These are phyloP conservation scores for Xylaria grammica DNA, from an alignment of 495 filamentous ascomycete species.

Conservation along the genomic window DNA sequence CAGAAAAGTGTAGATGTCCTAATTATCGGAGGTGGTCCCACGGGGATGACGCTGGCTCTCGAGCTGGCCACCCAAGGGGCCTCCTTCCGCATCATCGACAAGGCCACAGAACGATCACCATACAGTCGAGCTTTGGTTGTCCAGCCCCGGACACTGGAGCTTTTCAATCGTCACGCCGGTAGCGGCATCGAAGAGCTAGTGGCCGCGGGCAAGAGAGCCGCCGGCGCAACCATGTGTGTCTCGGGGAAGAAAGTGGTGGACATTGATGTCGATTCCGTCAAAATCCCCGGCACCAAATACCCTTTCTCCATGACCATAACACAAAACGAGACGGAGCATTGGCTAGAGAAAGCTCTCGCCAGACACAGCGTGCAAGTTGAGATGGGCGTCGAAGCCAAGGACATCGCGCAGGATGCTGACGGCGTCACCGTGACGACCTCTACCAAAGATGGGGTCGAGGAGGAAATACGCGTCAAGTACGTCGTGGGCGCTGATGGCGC, in stretches of 20 bases:
- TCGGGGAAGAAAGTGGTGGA: conserved; percentile 28
- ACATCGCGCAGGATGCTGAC: conserved; percentile 17
- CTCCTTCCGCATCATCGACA: conserved; percentile 45
- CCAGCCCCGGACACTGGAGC: conserved; percentile 46
- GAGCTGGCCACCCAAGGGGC: conserved; percentile 41
- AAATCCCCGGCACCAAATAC: conserved; percentile 25
- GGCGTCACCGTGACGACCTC: conserved; percentile 16
- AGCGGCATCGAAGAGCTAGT: conserved; percentile 25
- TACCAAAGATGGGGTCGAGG: conserved; percentile 4
- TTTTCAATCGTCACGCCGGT: conserved; percentile 44
- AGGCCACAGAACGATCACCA: conserved; percentile 33
- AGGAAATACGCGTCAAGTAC: conserved; percentile 28
- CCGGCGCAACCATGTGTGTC: conserved; percentile 27
- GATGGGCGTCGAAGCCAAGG: conserved; percentile 23
- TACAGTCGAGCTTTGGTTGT: conserved; percentile 45
- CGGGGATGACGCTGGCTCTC: conserved; percentile 39
- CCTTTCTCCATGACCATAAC: conserved; percentile 24
- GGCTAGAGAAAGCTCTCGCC: conserved; percentile 24
- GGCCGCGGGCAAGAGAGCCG: conserved; percentile 20
- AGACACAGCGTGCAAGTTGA: conserved; percentile 26
- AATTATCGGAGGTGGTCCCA: conserved; percentile 44
- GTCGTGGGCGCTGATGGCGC: conserved; percentile 50
- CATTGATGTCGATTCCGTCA: conserved; percentile 17
- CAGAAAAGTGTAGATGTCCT: conserved; percentile 38
- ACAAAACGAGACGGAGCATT: conserved; percentile 31